Evolutionary conservation across 768 basidiomycete genomes (phyloP), one percentile per base, ranked within the genome.

Genomic region (Strobilomyces dryophilus): DNA sequence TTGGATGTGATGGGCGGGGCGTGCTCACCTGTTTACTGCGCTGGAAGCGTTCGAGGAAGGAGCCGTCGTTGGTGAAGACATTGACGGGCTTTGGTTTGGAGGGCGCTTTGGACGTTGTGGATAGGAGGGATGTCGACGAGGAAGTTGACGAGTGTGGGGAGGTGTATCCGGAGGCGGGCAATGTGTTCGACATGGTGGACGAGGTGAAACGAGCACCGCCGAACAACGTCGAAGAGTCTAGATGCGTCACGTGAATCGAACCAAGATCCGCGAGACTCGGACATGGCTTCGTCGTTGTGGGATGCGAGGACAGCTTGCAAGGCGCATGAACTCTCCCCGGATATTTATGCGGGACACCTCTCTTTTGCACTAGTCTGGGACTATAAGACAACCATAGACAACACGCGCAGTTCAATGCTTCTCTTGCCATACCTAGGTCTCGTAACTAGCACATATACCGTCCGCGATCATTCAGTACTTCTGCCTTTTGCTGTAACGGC

Each of bases 61-160:
- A 84, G 8, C 85, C 85, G 59, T 86, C 85, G 63, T 85, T 79
- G 50, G 83, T 76, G 64, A 87, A 87, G 20, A 86, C 77, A 63
- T 85, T 87, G 45, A 74, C 71, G 12, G 76, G 71, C 58, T 80
- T 83, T 36, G 71, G 41, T 61, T 73, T 75, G 17, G 65, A 51
- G n/a, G 51, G 45, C 7, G 46, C 26, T 34, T 61, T 67, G 4
- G 59, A 31, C 18, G 61, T 51, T 9, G 58, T 35, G 18, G 63
- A 59, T 2, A 37, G 37, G 37, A 48, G 47, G 6, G 47, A 49
- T 10, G 39, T 49, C 37, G 51, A 43, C n/a, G 66, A 55, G 17
- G 70, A 54, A 17, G 64, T 45, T 14, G 50, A 26, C 3, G 52
- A 51, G 9, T 15, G 48, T 8, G 55, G 56, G 17, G 66, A 60